Conservation (phyloP, 1,139 yeast genomes). For the Wickerhamiella pararugosa region DNA sequence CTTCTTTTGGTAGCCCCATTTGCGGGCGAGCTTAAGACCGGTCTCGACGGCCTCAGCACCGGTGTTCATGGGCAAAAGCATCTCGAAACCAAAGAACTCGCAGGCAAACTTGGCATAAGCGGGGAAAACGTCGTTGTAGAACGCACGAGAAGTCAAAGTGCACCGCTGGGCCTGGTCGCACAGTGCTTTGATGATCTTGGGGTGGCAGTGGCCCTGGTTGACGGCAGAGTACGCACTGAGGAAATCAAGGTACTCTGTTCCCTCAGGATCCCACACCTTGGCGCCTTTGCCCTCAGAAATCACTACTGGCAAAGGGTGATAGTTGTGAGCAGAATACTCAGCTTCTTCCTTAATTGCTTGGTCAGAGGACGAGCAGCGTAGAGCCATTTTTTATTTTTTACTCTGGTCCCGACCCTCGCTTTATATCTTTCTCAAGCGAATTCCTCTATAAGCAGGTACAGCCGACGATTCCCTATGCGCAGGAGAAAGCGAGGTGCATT, state of each 20-base stretch:
- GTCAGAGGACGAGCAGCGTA: constrained; percentile 32
- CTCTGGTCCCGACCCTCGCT: neutral
- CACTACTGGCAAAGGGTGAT: constrained; percentile 93
- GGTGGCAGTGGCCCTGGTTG: constrained; percentile 97
- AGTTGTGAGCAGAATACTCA: constrained; percentile 86
- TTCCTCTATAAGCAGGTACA: constrained; percentile 9
- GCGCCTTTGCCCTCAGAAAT: constrained; percentile 80
- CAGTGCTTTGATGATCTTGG: constrained; percentile 73
- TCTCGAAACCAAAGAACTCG: constrained; percentile 78
- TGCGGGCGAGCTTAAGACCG: constrained; percentile 82
- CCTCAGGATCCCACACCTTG: constrained; percentile 97
- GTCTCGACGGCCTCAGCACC: constrained; percentile 99
- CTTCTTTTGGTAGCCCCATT: constrained; percentile 91
- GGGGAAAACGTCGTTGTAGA: constrained; percentile 80
- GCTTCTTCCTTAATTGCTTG: constrained; percentile 58
- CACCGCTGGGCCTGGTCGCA: constrained; percentile 73
- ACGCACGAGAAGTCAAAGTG: constrained; percentile 85
- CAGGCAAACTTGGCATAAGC: constrained; percentile 77
- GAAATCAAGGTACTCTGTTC: constrained; percentile 52
- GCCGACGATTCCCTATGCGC: constrained; percentile 9
- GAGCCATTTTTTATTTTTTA: neutral
- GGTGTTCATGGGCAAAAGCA: constrained; percentile 94
- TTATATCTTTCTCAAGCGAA: neutral
- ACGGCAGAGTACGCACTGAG: constrained; percentile 92
- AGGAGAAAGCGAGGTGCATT: constrained; percentile 9